Evolutionary conservation across 768 basidiomycete species (phyloP), one percentile per base, ranked within the genome.

Genomic region (Boletus sensibilis): DNA sequence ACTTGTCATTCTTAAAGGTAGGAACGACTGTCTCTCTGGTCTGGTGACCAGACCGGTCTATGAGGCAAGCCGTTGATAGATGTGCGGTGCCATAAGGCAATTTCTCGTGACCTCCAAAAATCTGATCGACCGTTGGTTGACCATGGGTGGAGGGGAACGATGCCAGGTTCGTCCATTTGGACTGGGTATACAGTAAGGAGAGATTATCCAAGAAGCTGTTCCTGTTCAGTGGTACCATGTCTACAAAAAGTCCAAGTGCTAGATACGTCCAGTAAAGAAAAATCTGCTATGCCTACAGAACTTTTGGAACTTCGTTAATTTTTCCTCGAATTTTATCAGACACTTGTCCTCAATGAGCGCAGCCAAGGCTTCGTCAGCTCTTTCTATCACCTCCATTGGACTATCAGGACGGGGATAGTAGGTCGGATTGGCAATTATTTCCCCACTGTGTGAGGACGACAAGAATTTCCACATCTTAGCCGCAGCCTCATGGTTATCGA

Each of bases 331-430:
- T 46, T 52, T 63, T 18, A 43, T 41, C 31, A 65, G 34, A 23
- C 64, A 68, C 52, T 56, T 68, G 21, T 59, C 57, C 35, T 63
- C 57, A 1, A 67, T 52, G 23, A 67, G 66, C n/a, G 47, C 18
- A 7, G 56, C 44, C 56, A 67, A 53, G 29, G 44, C 46, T 41
- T 55, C 45, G 29, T 68, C 55, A 20, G 66, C 66, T 37, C 49
- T 57, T 47, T 63, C 61, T 27, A 57, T 12, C 34, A 31, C 20
- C 46, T 63, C 66, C 41, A 31, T 57, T 29, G 61, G 27, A 27
- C 57, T 4, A 42, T 43, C 55, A 4, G 43, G 41, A 33, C 54
- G 38, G 21, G 66, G 66, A 41, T 60, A 68, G 25, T 57, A 68
- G 29, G 61, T 66, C 10, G 66, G 64, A 33, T 27, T 48, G 41